A percentile compares a stretch with the other conserved stretches of the same genome.
Conservation (phyloP, 116 monocot genomes). For the Trichopus zeylanicus region DNA sequence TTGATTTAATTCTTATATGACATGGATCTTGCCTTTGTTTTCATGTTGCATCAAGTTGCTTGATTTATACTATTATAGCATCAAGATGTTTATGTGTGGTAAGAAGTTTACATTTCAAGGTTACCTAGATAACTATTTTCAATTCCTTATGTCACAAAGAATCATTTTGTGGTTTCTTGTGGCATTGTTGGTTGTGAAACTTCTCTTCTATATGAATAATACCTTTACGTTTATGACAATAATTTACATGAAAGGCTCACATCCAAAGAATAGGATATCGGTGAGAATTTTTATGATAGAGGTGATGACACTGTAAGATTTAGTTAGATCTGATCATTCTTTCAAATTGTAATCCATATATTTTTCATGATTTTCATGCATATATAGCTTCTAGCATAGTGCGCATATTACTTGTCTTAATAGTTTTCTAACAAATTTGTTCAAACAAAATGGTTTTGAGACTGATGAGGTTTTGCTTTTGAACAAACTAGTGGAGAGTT, state of each 20-base stretch:
- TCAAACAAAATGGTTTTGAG: slow-evolving; percentile 63
- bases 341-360: not conserved
- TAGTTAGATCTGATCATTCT: not conserved
- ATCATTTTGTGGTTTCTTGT: not conserved
- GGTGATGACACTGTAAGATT: slow-evolving; percentile 98
- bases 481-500: slow-evolving; percentile 86
- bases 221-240: not conserved
- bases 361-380: not conserved
- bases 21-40: too few relatives aligned
- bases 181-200: not conserved
- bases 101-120: too few relatives aligned
- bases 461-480: slow-evolving; percentile 43
- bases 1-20: too few relatives aligned
- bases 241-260: slow-evolving; percentile 69
- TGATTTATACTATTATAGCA: too few relatives aligned
- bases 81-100: too few relatives aligned
- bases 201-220: not conserved
- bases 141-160: too few relatives aligned
- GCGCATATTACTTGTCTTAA: slow-evolving; percentile 88
- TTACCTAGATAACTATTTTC: too few relatives aligned
- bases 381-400: slow-evolving; percentile 34
- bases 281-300: slow-evolving; percentile 95
- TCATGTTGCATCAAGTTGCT: too few relatives aligned
- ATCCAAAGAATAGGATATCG: slow-evolving; percentile 72
- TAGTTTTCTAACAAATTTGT: slow-evolving; percentile 55